Percentiles rank a stretch among this genome's conserved stretches.
Conservation (phyloP, 2,329 filamentous ascomycete genomes). For the Ceratocystis harringtonii region DNA sequence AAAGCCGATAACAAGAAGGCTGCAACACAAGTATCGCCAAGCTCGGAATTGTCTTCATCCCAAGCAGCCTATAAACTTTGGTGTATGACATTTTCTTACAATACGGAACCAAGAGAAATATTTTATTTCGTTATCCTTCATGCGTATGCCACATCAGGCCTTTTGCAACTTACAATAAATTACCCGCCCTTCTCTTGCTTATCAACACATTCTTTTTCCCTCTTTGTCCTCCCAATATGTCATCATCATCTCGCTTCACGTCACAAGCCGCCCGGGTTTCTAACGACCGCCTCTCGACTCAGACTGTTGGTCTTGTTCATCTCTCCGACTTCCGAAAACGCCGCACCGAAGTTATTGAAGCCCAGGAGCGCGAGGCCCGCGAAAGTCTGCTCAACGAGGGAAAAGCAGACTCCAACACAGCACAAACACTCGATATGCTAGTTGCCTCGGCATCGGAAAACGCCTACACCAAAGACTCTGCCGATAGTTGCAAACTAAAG, state of each 20-base stretch:
- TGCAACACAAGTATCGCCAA: neutral
- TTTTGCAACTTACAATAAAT: no score
- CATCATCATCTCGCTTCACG: slow-evolving; percentile 4
- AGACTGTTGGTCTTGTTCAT: slow-evolving; percentile 80
- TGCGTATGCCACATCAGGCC: no score
- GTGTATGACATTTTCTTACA: no score
- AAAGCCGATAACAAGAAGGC: neutral
- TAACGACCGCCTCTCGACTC: slow-evolving; percentile 67
- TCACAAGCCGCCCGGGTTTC: slow-evolving; percentile 27
- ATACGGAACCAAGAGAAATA: no score
- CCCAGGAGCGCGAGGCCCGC: slow-evolving; percentile 68
- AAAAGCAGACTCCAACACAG: slow-evolving; percentile 25
- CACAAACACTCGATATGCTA: slow-evolving; percentile 33
- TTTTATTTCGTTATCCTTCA: neutral
- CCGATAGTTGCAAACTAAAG: slow-evolving; percentile 24
- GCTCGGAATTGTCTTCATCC: neutral
- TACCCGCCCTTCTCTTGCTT: neutral
- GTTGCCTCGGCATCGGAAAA: slow-evolving; percentile 27
- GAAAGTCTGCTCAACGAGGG: slow-evolving; percentile 30
- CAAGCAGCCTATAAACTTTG: neutral
- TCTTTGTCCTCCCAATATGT: slow-evolving; percentile 4
- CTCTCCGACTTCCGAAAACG: slow-evolving; percentile 93
- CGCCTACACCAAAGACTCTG: neutral
- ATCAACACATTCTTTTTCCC: neutral
- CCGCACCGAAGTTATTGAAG: slow-evolving; percentile 82